Percentiles rank a stretch among this genome's conserved stretches.
Evolutionary conservation across 2,329 filamentous ascomycete genomes (phyloP).

Genomic region (Ophiostoma montium): DNA sequence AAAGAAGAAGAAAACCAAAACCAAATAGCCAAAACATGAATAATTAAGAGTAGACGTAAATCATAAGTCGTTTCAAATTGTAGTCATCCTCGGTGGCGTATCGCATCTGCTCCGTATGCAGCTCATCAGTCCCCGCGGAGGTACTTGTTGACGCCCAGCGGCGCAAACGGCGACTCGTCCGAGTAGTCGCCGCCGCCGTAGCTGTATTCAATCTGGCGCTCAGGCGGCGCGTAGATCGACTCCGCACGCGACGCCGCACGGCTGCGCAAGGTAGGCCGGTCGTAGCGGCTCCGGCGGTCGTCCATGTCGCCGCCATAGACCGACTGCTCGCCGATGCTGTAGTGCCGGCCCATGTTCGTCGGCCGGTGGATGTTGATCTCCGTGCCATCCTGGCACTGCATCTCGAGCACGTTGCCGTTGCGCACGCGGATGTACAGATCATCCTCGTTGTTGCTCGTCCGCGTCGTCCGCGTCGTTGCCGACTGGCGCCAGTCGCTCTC

Average conservation of each 20-base stretch:
- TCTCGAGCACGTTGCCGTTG: constrained; percentile 24
- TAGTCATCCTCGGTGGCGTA: background rate
- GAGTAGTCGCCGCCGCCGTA: constrained; percentile 12
- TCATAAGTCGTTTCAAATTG: background rate
- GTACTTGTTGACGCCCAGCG: background rate
- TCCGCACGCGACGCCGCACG: constrained; percentile 37
- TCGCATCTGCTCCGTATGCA: background rate
- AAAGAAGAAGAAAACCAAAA: background rate
- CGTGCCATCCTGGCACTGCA: constrained; percentile 43
- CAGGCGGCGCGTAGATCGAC: constrained; percentile 23
- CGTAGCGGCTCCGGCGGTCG: constrained; percentile 31
- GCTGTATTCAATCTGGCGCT: constrained; percentile 11
- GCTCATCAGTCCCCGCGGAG: background rate
- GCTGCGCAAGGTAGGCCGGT: constrained; percentile 29
- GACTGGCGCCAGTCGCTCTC: constrained; percentile 50
- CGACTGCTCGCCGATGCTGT: constrained; percentile 31
- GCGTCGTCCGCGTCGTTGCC: constrained; percentile 46
- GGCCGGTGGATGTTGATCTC: constrained; percentile 38
- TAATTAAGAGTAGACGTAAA: background rate
- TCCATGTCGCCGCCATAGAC: constrained; percentile 36
- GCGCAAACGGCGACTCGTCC: constrained; percentile 4
- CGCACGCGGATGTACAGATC: constrained; percentile 49
- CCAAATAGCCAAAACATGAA: background rate
- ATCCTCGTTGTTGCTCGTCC: constrained; percentile 42
- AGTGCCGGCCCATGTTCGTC: constrained; percentile 13